Conservation (phyloP, 192 early-diverging fungal genomes). For the Coemansia sp. region DNA sequence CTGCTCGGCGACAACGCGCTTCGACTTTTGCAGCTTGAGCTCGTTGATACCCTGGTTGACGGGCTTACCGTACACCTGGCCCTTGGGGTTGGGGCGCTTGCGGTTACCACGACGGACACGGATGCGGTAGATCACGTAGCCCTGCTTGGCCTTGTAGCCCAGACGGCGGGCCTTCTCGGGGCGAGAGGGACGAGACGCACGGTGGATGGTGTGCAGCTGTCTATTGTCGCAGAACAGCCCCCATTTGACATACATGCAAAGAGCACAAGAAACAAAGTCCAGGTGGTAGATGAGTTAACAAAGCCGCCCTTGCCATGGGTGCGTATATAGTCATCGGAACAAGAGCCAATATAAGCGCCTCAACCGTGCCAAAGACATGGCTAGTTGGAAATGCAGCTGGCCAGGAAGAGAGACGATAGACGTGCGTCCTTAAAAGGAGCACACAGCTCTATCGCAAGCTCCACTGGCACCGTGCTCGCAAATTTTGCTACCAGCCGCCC, state of each 20-base stretch:
- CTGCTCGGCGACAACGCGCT: conserved; percentile 93
- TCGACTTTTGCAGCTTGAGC: conserved; percentile 98
- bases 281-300: conserved; percentile 27
- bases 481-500: conserved; percentile 33
- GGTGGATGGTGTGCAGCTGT: conserved; percentile 98
- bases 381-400: conserved; percentile 52
- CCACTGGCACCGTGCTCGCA: conserved; percentile 40
- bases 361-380: conserved; percentile 41
- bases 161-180: conserved; percentile 99
- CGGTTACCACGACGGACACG: conserved; percentile 98
- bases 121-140: conserved; percentile 98
- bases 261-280: not conserved
- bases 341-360: conserved; percentile 56
- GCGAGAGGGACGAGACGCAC: conserved; percentile 96
- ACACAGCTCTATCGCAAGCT: not conserved
- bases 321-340: conserved; percentile 45
- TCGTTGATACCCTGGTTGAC: conserved; percentile 96
- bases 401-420: not conserved
- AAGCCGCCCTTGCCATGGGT: conserved; percentile 37
- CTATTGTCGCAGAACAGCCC: conserved; percentile 38
- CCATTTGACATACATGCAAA: conserved; percentile 3
- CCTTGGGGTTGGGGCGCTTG: conserved; percentile 97
- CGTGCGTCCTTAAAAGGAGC: not conserved
- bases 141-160: conserved; percentile 99
- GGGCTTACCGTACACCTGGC: conserved; percentile 98